A percentile compares a stretch with the other conserved stretches of the same genome.
phyloP scores from a whole-genome alignment of 75 land plant species.

The Pinus taeda region DNA sequence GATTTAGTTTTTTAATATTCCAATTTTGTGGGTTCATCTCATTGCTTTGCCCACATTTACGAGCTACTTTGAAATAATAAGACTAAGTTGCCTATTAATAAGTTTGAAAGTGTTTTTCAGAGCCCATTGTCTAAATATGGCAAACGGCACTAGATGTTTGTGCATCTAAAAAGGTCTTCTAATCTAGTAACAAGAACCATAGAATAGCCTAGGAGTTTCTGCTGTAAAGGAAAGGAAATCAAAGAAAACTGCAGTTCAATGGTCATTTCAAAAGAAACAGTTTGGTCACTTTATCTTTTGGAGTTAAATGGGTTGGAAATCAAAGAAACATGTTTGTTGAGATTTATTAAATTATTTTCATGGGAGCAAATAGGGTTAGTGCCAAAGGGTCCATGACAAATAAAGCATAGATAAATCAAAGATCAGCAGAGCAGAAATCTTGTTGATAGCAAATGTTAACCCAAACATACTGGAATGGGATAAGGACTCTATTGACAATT shows the following conservation, averaged over 20 bases:
- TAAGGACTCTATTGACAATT: no score
- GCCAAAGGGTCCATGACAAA: no score
- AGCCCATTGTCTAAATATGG: background rate
- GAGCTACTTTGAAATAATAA: background rate
- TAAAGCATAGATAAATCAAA: no score
- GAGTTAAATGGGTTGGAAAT: no score
- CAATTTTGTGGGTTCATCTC: background rate
- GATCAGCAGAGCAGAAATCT: no score
- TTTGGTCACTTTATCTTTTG: no score
- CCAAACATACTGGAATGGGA: no score
- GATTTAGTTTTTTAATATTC: background rate
- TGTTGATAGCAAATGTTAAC: no score
- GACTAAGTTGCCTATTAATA: background rate
- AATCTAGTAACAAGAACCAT: background rate
- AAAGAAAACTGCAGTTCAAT: background rate
- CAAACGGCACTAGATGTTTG: background rate
- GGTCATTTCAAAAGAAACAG: no score
- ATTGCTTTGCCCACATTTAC: background rate
- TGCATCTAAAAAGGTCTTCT: background rate
- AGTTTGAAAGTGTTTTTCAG: background rate
- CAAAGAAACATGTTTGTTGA: no score
- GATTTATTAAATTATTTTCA: no score
- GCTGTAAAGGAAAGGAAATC: background rate
- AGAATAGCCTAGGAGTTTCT: background rate
- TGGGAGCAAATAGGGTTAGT: no score